A percentile compares a stretch with the other conserved stretches of the same genome.
Conservation (phyloP, 805 yeast genomes). For the Teunomyces tritomae region DNA sequence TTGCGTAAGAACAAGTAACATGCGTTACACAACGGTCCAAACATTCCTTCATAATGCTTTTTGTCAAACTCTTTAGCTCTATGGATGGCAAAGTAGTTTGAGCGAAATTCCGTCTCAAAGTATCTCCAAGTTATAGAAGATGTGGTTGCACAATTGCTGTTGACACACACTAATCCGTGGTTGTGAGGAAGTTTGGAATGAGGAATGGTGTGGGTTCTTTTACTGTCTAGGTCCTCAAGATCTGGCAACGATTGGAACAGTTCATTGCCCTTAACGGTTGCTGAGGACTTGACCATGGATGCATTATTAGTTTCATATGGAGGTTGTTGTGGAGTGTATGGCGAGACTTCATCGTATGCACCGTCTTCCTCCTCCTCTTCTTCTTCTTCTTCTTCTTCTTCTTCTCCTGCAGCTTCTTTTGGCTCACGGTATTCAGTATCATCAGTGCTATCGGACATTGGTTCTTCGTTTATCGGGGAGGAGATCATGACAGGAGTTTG, state of each 20-base stretch:
- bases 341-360: constrained; percentile 30
- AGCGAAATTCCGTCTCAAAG: constrained; percentile 40
- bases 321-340: constrained; percentile 42
- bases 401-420: constrained; percentile 21
- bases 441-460: constrained; percentile 32
- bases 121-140: constrained; percentile 44
- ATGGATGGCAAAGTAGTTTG: constrained; percentile 36
- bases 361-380: constrained; percentile 22
- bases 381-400: constrained; percentile 24
- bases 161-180: constrained; percentile 41
- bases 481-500: constrained; percentile 31
- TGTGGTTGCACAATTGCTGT: constrained; percentile 38
- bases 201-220: constrained; percentile 41
- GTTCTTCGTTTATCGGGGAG: constrained; percentile 43
- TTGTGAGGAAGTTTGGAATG: constrained; percentile 34
- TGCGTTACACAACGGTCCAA: constrained; percentile 47
- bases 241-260: constrained; percentile 41
- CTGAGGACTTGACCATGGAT: constrained; percentile 7
- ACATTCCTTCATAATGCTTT: constrained; percentile 44
- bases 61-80: constrained; percentile 38
- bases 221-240: constrained; percentile 43
- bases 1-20: constrained; percentile 44
- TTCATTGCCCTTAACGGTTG: constrained; percentile 6
- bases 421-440: constrained; percentile 34
- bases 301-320: constrained; percentile 24